Conservation (phyloP, 768 basidiomycete genomes). For the Chalciporus pseudorubinellus region DNA sequence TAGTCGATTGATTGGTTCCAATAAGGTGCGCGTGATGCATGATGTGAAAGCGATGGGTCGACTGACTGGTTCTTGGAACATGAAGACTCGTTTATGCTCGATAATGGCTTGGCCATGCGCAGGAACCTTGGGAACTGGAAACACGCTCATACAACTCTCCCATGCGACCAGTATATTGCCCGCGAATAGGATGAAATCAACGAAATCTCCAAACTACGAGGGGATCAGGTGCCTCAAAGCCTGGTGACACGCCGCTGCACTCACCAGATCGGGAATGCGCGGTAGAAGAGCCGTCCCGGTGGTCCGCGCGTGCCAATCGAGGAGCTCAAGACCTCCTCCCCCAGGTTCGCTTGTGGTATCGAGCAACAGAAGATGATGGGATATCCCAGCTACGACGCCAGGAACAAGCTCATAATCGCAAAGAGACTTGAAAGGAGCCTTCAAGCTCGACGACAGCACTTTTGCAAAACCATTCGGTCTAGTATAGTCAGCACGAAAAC, state of each 20-base stretch:
- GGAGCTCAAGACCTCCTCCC: slow-evolving; percentile 25
- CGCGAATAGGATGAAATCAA: slow-evolving; percentile 25
- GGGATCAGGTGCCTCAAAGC: not conserved
- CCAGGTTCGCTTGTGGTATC: slow-evolving; percentile 20
- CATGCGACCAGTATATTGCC: slow-evolving; percentile 26
- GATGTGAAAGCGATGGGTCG: slow-evolving; percentile 29
- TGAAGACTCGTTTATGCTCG: slow-evolving; percentile 24
- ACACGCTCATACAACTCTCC: slow-evolving; percentile 29
- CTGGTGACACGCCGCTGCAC: slow-evolving; percentile 1
- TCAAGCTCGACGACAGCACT: slow-evolving; percentile 17
- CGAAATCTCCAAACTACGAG: slow-evolving; percentile 23
- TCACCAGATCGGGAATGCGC: slow-evolving; percentile 19
- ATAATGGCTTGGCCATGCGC: slow-evolving; percentile 18
- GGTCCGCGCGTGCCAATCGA: slow-evolving; percentile 27
- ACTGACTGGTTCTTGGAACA: slow-evolving; percentile 24
- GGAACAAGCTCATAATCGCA: slow-evolving; percentile 24
- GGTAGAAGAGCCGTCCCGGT: slow-evolving; percentile 27
- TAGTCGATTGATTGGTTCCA: not conserved
- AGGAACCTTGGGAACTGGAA: slow-evolving; percentile 22
- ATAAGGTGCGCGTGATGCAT: slow-evolving; percentile 14
- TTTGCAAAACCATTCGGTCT: slow-evolving; percentile 18
- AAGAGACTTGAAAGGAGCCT: slow-evolving; percentile 21
- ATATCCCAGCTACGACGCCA: slow-evolving; percentile 24
- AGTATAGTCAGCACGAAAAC: not conserved
- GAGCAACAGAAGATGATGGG: slow-evolving; percentile 21